phyloP scores from a whole-genome alignment of 768 basidiomycete genomes.

The Termitomyces sp. region DNA sequence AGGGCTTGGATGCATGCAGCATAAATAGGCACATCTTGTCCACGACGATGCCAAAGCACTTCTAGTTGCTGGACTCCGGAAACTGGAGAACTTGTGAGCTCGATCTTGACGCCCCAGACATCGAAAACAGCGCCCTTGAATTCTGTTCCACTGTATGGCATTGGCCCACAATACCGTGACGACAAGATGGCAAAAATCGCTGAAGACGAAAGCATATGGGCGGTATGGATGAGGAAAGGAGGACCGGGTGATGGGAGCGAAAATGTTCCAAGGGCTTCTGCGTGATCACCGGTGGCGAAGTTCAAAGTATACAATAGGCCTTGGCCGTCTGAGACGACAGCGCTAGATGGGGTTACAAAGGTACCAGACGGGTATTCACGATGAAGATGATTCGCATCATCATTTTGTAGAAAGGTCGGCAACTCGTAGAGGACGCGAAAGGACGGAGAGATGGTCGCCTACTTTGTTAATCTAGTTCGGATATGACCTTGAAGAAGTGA shows the following conservation, averaged over 20 bases:
- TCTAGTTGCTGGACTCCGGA: conserved; percentile 36
- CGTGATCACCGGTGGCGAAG: conserved; percentile 31
- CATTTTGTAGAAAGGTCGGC: conserved; percentile 43
- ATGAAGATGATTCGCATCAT: conserved; percentile 35
- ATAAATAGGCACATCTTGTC: conserved; percentile 65
- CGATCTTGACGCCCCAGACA: conserved; percentile 55
- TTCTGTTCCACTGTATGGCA: background rate
- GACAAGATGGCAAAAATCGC: conserved; percentile 3
- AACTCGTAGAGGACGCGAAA: conserved; percentile 58
- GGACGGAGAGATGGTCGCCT: conserved; percentile 47
- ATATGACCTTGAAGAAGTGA: conserved; percentile 2
- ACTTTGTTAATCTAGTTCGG: conserved; percentile 24
- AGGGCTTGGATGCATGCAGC: conserved; percentile 40
- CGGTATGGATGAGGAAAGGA: conserved; percentile 27
- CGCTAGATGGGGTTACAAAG: conserved; percentile 44
- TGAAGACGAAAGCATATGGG: conserved; percentile 1
- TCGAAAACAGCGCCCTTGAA: conserved; percentile 45
- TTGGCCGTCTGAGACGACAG: conserved; percentile 64
- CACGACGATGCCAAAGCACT: conserved; percentile 65
- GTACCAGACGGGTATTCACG: conserved; percentile 72
- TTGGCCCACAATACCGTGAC: background rate
- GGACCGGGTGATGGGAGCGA: conserved; percentile 39
- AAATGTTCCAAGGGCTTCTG: conserved; percentile 48
- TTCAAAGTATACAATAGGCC: conserved; percentile 62
- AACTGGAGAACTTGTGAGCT: conserved; percentile 32